Evolutionary conservation across 2,329 filamentous ascomycete genomes (phyloP).

Genomic region (Hymenoscyphus linearis): DNA sequence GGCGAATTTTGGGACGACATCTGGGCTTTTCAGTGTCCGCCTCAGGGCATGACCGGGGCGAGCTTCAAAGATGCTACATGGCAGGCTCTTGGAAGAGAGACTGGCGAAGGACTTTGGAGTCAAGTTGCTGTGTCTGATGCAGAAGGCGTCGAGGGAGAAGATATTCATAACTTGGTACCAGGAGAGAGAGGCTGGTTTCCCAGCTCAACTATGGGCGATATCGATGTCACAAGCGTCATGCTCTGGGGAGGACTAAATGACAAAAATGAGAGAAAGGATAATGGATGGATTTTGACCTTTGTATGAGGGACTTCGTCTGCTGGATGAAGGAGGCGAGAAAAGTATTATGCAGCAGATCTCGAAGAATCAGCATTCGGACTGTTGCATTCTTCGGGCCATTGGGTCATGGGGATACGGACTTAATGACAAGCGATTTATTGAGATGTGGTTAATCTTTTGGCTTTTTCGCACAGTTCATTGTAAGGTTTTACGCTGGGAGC

Average conservation of each 20-base stretch:
- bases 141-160: constrained; percentile 40
- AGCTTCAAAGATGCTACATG: constrained; percentile 51
- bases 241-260: constrained; percentile 56
- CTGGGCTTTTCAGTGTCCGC: constrained; percentile 59
- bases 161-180: constrained; percentile 41
- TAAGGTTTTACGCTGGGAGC: not conserved
- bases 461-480: not conserved
- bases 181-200: constrained; percentile 52
- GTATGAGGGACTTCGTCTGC: not conserved
- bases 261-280: constrained; percentile 46
- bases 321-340: not conserved
- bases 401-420: too few species aligned
- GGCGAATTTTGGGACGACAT: constrained; percentile 54
- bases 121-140: constrained; percentile 46
- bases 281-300: constrained; percentile 60
- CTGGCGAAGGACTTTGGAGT: constrained; percentile 55
- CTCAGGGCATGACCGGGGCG: constrained; percentile 48
- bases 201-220: constrained; percentile 49
- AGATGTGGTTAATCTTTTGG: not conserved
- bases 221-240: constrained; percentile 55
- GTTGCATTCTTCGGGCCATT: not conserved
- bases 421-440: too few species aligned
- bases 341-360: not conserved
- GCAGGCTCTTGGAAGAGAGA: constrained; percentile 46
- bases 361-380: not conserved